Evolutionary conservation across 345 rosid genomes (phyloP).

Genomic region (Citrus sinensis): DNA sequence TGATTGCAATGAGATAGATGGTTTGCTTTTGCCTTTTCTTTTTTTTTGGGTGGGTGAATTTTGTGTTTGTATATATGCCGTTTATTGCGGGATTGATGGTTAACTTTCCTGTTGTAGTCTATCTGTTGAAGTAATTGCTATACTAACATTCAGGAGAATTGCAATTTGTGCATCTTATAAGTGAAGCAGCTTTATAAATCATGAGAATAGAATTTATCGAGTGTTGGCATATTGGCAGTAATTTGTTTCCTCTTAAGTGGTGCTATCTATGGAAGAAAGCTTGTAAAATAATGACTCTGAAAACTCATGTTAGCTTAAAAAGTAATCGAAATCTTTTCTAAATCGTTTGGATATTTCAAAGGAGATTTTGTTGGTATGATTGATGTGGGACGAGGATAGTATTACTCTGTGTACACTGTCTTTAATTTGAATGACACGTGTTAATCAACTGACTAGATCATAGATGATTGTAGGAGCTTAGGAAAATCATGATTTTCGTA

Average conservation of each 20-base stretch:
- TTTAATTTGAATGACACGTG: too few relatives aligned
- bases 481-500: not conserved
- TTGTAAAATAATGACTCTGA: not conserved
- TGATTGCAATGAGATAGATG: not conserved
- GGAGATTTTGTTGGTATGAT: not conserved
- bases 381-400: not conserved
- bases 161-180: not conserved
- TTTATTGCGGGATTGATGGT: not conserved
- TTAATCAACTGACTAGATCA: not conserved
- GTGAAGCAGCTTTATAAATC: not conserved
- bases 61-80: not conserved
- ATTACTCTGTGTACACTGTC: not conserved
- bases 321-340: not conserved
- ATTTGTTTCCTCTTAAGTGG: not conserved
- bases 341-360: not conserved
- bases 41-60: not conserved
- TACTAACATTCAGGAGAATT: not conserved
- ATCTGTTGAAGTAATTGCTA: not conserved
- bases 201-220: not conserved
- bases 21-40: too few relatives aligned
- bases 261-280: not conserved
- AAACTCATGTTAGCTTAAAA: not conserved
- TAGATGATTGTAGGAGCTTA: not conserved
- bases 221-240: not conserved
- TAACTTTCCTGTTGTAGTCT: not conserved